Conservation (phyloP, 1,284 basidiomycete species). For the Cerioporus squamosus region DNA sequence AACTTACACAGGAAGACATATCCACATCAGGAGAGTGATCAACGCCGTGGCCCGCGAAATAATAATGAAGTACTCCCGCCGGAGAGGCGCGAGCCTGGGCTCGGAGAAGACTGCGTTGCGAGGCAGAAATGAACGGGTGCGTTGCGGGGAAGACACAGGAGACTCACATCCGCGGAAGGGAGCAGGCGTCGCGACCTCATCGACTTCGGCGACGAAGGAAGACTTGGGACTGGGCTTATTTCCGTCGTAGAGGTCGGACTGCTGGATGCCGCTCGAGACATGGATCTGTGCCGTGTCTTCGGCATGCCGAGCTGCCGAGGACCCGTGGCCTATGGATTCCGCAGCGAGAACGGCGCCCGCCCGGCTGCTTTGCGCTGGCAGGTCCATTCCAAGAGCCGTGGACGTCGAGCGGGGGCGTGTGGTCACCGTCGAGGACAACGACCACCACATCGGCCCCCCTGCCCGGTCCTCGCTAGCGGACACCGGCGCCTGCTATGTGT, state of each 20-base stretch:
- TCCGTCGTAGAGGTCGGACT: constrained; percentile 13
- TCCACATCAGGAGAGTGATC: constrained; percentile 32
- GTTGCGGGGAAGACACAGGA: not conserved
- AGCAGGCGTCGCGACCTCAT: not conserved
- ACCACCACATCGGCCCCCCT: constrained; percentile 1
- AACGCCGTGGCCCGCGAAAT: constrained; percentile 26
- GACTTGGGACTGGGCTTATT: constrained; percentile 19
- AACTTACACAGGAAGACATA: constrained; percentile 32
- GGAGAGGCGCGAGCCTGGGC: constrained; percentile 22
- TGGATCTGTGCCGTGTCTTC: constrained; percentile 18
- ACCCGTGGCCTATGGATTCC: constrained; percentile 19
- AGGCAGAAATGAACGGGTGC: not conserved
- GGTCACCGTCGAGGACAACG: constrained; percentile 6
- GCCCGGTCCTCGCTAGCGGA: not conserved
- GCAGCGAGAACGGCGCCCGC: constrained; percentile 21
- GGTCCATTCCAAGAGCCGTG: constrained; percentile 10
- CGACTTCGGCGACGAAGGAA: constrained; percentile 18
- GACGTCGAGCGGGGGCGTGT: not conserved
- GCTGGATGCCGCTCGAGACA: constrained; percentile 17
- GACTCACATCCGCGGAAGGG: too few relatives aligned
- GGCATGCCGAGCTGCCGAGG: constrained; percentile 26
- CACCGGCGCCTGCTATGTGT: not conserved
- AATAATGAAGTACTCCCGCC: constrained; percentile 27
- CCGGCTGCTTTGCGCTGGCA: constrained; percentile 17
- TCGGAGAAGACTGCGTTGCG: constrained; percentile 26